Conservation (phyloP, 1,139 yeast species). For the Lizanozyma gosingica region DNA sequence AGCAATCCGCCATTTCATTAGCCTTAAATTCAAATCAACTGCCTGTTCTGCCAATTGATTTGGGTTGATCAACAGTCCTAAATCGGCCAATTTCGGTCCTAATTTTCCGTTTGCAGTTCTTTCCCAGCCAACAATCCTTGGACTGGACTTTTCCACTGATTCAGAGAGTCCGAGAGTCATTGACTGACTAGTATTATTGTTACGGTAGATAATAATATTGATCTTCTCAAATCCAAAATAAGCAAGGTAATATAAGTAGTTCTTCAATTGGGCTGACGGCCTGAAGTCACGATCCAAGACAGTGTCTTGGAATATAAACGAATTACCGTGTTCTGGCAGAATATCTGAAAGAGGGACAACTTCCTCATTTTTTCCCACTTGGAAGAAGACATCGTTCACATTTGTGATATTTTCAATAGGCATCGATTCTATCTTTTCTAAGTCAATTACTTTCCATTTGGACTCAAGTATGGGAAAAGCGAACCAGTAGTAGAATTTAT, state of each 20-base stretch:
- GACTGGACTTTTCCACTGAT: conserved; percentile 6
- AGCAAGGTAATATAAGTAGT: conserved; percentile 51
- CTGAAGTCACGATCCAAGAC: conserved; percentile 31
- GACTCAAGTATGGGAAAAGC: conserved; percentile 61
- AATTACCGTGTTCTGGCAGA: conserved; percentile 1
- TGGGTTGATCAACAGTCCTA: conserved; percentile 77
- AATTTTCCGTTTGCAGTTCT: conserved; percentile 63
- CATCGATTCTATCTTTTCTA: neutral
- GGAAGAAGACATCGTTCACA: neutral
- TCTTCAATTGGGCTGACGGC: conserved; percentile 60
- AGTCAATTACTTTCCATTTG: conserved; percentile 24
- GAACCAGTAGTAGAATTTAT: conserved; percentile 83
- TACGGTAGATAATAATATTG: conserved; percentile 28
- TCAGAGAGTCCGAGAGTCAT: conserved; percentile 5
- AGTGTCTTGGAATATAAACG: conserved; percentile 55
- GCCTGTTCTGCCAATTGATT: conserved; percentile 79
- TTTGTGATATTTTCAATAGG: neutral
- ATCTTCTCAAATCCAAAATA: conserved; percentile 26
- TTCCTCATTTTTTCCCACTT: neutral
- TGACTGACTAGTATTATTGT: conserved; percentile 6
- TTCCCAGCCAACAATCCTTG: conserved; percentile 81
- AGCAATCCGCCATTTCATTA: conserved; percentile 95
- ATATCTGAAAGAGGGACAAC: neutral
- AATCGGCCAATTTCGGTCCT: conserved; percentile 75
- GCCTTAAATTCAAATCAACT: conserved; percentile 76